Conservation (phyloP, 1,284 basidiomycete genomes). For the Pterulicium gracile region DNA sequence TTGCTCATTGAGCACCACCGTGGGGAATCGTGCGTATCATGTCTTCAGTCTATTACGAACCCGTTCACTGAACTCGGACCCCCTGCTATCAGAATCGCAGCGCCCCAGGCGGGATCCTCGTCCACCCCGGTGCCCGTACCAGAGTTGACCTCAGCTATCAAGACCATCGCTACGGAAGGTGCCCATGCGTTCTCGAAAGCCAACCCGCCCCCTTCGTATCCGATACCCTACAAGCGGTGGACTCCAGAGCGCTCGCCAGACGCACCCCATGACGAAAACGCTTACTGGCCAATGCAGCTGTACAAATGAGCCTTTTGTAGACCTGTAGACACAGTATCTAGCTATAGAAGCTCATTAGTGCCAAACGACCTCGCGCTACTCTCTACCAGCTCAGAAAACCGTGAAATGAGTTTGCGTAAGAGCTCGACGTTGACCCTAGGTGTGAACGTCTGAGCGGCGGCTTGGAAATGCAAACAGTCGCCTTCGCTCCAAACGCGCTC, state of each 20-base stretch:
- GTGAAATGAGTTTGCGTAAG: too few relatives aligned
- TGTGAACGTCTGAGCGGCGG: too few relatives aligned
- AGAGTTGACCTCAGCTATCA: slow-evolving; percentile 63
- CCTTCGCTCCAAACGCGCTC: too few relatives aligned
- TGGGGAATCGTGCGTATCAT: slow-evolving; percentile 50
- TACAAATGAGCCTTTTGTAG: slow-evolving; percentile 46
- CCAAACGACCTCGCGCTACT: too few relatives aligned
- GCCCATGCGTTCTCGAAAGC: slow-evolving; percentile 53
- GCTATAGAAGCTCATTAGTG: too few relatives aligned
- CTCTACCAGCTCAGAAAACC: too few relatives aligned
- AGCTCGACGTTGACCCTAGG: too few relatives aligned
- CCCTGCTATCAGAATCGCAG: neutral
- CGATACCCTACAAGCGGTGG: slow-evolving; percentile 62
- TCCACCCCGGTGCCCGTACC: neutral
- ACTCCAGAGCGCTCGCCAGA: slow-evolving; percentile 51
- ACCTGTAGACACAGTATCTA: slow-evolving; percentile 5
- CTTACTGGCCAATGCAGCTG: slow-evolving; percentile 80
- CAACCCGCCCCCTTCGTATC: slow-evolving; percentile 63
- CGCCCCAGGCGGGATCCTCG: neutral
- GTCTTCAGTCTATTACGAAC: slow-evolving; percentile 17
- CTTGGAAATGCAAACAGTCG: too few relatives aligned
- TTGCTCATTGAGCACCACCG: slow-evolving; percentile 77
- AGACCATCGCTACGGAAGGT: slow-evolving; percentile 41
- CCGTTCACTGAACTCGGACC: neutral
- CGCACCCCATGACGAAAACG: slow-evolving; percentile 65